Base-by-base conservation (phyloP, 768 basidiomycete genomes). In the Tricholoma saponaceum region DNA sequence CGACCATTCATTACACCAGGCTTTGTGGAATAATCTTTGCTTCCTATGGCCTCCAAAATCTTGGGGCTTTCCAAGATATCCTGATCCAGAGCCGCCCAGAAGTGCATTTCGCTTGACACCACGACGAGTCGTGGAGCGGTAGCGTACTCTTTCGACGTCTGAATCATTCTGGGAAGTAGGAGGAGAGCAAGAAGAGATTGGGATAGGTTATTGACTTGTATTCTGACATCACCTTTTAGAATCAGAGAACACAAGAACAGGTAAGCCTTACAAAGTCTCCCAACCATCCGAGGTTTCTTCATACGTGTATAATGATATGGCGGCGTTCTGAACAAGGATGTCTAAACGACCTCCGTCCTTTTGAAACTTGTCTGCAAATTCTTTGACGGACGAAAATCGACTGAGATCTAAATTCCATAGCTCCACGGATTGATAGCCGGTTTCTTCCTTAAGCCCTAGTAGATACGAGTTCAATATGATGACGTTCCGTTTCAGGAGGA, bases 131-230 rank as follows among this genome's bases (percentile, higher is more conserved):
- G 69, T 0, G 78, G 74, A 1, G 58, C 64, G 0, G 72, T 69
- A 1, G 63, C 46, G 56, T 71, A 55, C n/a, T 66, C 63, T 26
- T 67, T 58, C 0, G 75, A 72, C 0, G 81, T 77, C 26, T 71
- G 62, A 1, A 74, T 47, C 67, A 83, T 70, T 8, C 59, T 62
- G 0, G 83, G 82, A 0, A 82, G 67, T 0, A 83, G 68, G 6
- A 72, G 70, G 4, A 83, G 58, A 0, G 72, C 66, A 3, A 81
- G 68, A 0, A 82, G 67, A 5, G 73, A 67, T 6, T 70, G 72
- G 0, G 77, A 68, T 7, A 84, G 64, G 60, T 73, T 60, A 62
- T 83, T 83, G 39, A 79, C 74, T 58, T 83, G 81, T 0, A 82
- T 55, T 9, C 82, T 84, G 51, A 5, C 9, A 22, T 28, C 23